Evolutionary conservation across 805 yeast genomes (phyloP).

Genomic region (Naumovozyma castellii): DNA sequence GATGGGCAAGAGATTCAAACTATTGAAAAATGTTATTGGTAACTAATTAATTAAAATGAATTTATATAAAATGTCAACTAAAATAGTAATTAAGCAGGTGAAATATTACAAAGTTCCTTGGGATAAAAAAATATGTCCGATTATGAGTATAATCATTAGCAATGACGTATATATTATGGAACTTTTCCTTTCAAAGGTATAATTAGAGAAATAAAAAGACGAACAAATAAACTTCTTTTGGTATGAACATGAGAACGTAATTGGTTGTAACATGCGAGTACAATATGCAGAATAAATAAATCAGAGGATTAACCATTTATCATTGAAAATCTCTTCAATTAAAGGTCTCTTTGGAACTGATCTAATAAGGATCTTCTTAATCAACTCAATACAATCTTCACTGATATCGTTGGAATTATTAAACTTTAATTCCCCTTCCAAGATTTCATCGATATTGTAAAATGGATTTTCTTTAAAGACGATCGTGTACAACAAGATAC

Average conservation of each 20-base stretch:
- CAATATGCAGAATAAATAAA: too few species aligned
- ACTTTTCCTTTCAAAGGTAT: too few species aligned
- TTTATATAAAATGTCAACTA: background rate
- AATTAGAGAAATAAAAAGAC: too few species aligned
- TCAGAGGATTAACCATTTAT: slow-evolving; percentile 51
- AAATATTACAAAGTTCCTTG: background rate
- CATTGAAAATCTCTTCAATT: slow-evolving; percentile 57
- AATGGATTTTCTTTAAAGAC: slow-evolving; percentile 93
- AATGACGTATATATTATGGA: too few species aligned
- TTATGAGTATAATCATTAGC: too few species aligned
- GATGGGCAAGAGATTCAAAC: too few species aligned
- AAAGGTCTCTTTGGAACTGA: slow-evolving; percentile 61
- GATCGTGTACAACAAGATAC: slow-evolving; percentile 80
- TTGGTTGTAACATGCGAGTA: too few species aligned
- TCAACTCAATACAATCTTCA: slow-evolving; percentile 50
- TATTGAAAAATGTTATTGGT: too few species aligned
- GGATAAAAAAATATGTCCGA: background rate
- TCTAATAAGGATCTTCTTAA: slow-evolving; percentile 57
- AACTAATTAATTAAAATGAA: too few species aligned
- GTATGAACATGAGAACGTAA: too few species aligned
- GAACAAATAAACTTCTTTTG: too few species aligned
- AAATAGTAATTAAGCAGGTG: background rate
- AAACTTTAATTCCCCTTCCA: slow-evolving; percentile 76
- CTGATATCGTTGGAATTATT: slow-evolving; percentile 34
- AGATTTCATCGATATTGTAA: slow-evolving; percentile 87